phyloP scores from a whole-genome alignment of 2,329 filamentous ascomycete species.

The Pezicula carpinea region DNA sequence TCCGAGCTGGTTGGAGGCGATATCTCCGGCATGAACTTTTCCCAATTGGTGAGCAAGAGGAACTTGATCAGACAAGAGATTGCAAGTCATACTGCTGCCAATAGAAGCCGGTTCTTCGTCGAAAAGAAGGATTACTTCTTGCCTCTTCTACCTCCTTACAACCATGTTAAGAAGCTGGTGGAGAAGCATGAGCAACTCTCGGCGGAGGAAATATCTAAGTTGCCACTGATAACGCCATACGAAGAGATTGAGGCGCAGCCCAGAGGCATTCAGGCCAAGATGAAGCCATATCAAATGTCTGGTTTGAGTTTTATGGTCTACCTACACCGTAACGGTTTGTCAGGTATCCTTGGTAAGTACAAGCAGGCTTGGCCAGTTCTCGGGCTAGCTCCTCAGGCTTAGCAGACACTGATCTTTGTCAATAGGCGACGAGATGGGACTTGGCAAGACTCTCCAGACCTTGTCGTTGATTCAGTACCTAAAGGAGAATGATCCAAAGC shows the following conservation, averaged over 20 bases:
- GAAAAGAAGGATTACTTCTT: constrained; percentile 30
- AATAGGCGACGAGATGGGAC: constrained; percentile 40
- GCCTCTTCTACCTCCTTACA: constrained; percentile 27
- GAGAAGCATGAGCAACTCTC: constrained; percentile 21
- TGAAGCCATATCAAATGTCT: constrained; percentile 47
- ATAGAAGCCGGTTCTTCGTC: constrained; percentile 28
- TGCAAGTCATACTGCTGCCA: constrained; percentile 21
- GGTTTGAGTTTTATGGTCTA: constrained; percentile 45
- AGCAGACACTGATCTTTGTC: too few relatives aligned
- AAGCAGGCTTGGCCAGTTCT: not conserved
- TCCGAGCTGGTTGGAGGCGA: constrained; percentile 12
- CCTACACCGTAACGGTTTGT: constrained; percentile 39
- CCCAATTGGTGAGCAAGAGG: constrained; percentile 21
- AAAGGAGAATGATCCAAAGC: constrained; percentile 32
- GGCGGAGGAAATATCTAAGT: constrained; percentile 15
- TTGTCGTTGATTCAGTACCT: constrained; percentile 44
- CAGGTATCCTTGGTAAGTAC: constrained; percentile 36
- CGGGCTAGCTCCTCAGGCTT: not conserved
- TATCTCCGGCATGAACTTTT: constrained; percentile 7
- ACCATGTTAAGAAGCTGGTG: constrained; percentile 29
- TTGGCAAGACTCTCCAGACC: constrained; percentile 46
- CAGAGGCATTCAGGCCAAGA: constrained; percentile 37
- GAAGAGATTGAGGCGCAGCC: constrained; percentile 24
- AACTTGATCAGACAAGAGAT: constrained; percentile 26
- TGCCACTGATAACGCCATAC: constrained; percentile 22